Percentiles rank a stretch among this genome's conserved stretches.
Evolutionary conservation across 1,139 yeast genomes (phyloP).

Genomic region (Pichia sp.): DNA sequence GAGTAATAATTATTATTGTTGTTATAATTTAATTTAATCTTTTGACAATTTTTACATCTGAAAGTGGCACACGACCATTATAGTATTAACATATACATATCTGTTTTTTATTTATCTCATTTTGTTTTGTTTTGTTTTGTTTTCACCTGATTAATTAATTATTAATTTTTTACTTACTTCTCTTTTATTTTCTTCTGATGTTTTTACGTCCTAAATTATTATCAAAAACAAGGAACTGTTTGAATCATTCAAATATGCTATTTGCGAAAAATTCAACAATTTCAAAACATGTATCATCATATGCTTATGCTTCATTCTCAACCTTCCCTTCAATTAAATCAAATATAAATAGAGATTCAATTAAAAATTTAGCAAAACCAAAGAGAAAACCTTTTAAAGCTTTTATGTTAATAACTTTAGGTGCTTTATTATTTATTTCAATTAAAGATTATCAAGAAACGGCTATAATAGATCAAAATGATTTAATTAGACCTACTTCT

Average conservation of each 20-base stretch:
- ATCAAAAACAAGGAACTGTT: no score
- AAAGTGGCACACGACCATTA: background rate
- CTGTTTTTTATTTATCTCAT: background rate
- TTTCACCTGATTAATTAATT: background rate
- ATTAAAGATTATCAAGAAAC: slow-evolving; percentile 14
- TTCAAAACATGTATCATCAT: background rate
- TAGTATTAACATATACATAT: no score
- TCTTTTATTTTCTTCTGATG: background rate
- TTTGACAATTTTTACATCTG: background rate
- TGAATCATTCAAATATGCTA: no score
- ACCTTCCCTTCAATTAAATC: background rate
- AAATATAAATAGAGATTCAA: background rate
- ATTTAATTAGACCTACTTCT: slow-evolving; percentile 55
- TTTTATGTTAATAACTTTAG: slow-evolving; percentile 11
- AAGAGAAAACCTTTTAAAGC: slow-evolving; percentile 12
- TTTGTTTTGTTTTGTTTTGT: background rate
- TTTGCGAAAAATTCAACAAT: background rate
- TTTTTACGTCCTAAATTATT: background rate
- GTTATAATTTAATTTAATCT: no score
- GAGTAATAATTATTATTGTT: no score
- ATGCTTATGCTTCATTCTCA: background rate
- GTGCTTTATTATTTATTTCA: slow-evolving; percentile 17
- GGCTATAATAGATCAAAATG: slow-evolving; percentile 31
- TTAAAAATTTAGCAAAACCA: background rate
- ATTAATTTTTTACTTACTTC: background rate